Base-by-base conservation (phyloP, 2,329 filamentous ascomycete genomes). In the Teratosphaeria viscida region DNA sequence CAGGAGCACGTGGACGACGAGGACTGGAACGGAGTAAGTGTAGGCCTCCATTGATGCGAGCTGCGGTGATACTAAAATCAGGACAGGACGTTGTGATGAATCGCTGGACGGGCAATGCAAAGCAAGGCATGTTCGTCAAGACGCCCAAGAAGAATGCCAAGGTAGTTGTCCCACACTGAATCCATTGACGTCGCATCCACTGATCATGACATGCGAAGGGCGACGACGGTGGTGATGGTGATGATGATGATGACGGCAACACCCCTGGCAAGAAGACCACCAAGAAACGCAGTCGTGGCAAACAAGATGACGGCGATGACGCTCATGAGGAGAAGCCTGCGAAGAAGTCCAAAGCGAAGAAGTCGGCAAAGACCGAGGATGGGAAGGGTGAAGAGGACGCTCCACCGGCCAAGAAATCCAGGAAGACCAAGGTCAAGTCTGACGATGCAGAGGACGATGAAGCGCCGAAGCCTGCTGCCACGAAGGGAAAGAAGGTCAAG, bases 1-100 rank as follows among this genome's bases (percentile, higher is more conserved):
- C 82, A 92, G 71, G 90, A 90, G 27, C 89, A 94, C 67, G 87
- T 97, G 67, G 87, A 88, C 65, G 81, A 90, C 52, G 86, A 89
- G 57, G 92, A 96, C 67, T 96, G 90, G 85, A 92, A 87, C 37
- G 90, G 90, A 12, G 91, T 95, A 81, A 76, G 88, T 66, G n/a
- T 16, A 19, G 5, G 37, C 37, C 12, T 43, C 37, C 16, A 14
- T 3, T 19, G 6, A 52, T 16, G 5, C 34, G n/a, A 37, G 37
- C 37, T 43, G 7, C 32, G 12, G 26, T 35, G 52, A 26, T 47
- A 19, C 29, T 67, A 52, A 64, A 59, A 52, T 53, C 55, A 14
- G 37, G 10, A 47, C 65, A 94, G 89, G 89, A 95, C 65, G 77
- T 83, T 3, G 87, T 88, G 69, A 82, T 84, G 75, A 95, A 94